Base-by-base conservation (phyloP, 106 monocot species). In the Cymbidium sinense region DNA sequence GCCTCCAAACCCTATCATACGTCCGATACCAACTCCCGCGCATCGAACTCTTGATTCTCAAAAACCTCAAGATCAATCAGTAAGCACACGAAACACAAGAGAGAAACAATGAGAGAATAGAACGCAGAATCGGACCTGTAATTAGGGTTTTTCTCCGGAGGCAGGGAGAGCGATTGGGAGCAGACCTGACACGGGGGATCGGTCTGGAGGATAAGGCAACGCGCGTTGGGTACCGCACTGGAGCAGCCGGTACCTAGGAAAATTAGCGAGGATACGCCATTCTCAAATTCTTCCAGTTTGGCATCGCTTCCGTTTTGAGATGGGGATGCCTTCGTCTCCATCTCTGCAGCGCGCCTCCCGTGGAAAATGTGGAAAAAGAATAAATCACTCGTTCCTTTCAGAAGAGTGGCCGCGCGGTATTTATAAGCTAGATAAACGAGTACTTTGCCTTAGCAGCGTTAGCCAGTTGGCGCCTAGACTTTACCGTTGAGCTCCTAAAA, bases 161-260 rank as follows among this genome's bases (percentile, higher is more conserved):
- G 76, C 6, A 81, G 33, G 4, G 70, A 76, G n/a, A 77, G 76
- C 25, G 76, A 81, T 41, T 70, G 81, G 19, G 81, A 83, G 88
- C 94, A 98, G 85, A 98, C 98, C 12, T 78, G 37, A 86, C 98
- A 98, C 1, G 89, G 94, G 1, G 98, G 91, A 84, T 94, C 88
- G 43, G 92, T 72, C 0, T 90, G 94, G 81, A 83, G 88, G 77
- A 94, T 86, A 78, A 98, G 67, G 81, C 98, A 98, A 76, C 85
- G 82, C 20, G 88, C 88, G 70, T 87, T 86, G 54, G 98, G 98
- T 47, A 92, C 85, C 61, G 90, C 86, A 82, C 88, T 88, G 50
- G 94, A 92, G 83, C 91, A 94, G 5, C 98, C 98, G 7, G 94
- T 98, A 1, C 98, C 94, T 19, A 98, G 88, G 75, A 98, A 98